Conservation (phyloP, 768 basidiomycete species). For the Leucocoprinus leucothites region DNA sequence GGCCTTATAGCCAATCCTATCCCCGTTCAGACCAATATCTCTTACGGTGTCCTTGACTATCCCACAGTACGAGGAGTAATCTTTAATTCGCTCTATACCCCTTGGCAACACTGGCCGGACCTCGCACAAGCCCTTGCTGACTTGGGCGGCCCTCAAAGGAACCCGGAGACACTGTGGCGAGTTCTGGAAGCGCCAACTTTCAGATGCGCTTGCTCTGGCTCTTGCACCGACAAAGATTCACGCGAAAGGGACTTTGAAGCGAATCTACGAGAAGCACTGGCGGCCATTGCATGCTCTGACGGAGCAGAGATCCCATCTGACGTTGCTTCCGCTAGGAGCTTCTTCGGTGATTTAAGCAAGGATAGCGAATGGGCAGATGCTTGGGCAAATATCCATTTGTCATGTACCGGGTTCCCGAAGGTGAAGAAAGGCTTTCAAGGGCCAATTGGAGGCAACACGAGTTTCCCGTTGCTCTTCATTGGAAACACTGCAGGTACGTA, state of each 20-base stretch:
- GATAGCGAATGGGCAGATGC: conserved; percentile 28
- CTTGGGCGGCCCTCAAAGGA: conserved; percentile 24
- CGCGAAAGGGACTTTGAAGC: conserved; percentile 6
- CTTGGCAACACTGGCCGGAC: conserved; percentile 28
- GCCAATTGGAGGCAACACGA: conserved; percentile 34
- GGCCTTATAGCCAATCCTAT: conserved; percentile 29
- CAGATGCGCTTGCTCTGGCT: conserved; percentile 20
- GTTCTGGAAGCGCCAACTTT: conserved; percentile 18
- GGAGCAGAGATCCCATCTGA: conserved; percentile 26
- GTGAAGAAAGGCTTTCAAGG: conserved; percentile 20
- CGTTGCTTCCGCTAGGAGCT: conserved; percentile 25
- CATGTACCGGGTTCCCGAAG: conserved; percentile 14
- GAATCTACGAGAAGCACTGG: conserved; percentile 16
- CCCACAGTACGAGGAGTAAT: conserved; percentile 23
- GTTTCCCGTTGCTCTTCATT: conserved; percentile 35
- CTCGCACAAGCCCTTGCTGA: conserved; percentile 35
- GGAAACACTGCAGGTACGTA: conserved; percentile 37
- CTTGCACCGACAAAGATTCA: conserved; percentile 18
- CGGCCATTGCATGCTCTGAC: conserved; percentile 32
- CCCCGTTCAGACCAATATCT: conserved; percentile 25
- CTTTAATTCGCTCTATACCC: conserved; percentile 32
- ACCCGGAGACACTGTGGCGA: conserved; percentile 25
- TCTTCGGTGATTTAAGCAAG: conserved; percentile 22
- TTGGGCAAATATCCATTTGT: conserved; percentile 24
- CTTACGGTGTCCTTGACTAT: conserved; percentile 38